These are phyloP conservation scores for Teratosphaeria destructans DNA, from an alignment of 2,329 filamentous ascomycete genomes.

Conservation along the genomic window DNA sequence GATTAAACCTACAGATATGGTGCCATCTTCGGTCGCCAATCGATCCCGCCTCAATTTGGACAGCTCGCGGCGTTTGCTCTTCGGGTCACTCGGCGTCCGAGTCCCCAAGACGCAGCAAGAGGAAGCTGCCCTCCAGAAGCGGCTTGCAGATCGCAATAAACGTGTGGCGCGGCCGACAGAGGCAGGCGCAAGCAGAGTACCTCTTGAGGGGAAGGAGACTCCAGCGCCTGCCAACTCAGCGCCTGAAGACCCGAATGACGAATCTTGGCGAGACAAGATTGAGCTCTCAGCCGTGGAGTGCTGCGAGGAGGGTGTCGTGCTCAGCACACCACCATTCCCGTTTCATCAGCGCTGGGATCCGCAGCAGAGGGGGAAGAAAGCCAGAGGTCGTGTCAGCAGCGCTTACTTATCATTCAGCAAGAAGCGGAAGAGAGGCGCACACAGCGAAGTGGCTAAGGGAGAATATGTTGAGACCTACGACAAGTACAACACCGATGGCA, in stretches of 20 bases:
- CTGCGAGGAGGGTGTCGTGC: conserved; percentile 53
- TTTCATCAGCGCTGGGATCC: conserved; percentile 79
- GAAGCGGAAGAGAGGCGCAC: conserved; percentile 38
- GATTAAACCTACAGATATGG: conserved; percentile 4
- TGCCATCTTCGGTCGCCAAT: conserved; percentile 15
- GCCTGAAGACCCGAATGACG: conserved; percentile 28
- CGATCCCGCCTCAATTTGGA: conserved; percentile 45
- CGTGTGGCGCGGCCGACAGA: conserved; percentile 14
- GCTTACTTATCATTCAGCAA: conserved; percentile 34
- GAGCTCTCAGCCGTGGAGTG: conserved; percentile 75
- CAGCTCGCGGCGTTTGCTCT: conserved; percentile 57
- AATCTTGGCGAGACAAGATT: conserved; percentile 66
- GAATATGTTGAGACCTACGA: conserved; percentile 28
- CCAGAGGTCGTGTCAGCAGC: conserved; percentile 24
- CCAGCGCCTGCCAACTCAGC: not conserved
- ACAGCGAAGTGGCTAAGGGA: conserved; percentile 36
- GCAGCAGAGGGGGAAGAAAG: conserved; percentile 49
- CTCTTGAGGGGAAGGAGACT: not conserved
- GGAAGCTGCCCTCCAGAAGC: conserved; percentile 51
- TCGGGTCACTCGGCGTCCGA: conserved; percentile 60
- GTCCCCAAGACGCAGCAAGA: conserved; percentile 59
- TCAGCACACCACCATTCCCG: conserved; percentile 75
- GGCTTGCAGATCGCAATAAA: conserved; percentile 29
- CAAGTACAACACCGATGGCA: conserved; percentile 27
- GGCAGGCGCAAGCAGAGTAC: not conserved